Percentiles rank a stretch among this genome's conserved stretches.
Evolutionary conservation across 306 rosid species (phyloP).

Genomic region (Prunus mume): DNA sequence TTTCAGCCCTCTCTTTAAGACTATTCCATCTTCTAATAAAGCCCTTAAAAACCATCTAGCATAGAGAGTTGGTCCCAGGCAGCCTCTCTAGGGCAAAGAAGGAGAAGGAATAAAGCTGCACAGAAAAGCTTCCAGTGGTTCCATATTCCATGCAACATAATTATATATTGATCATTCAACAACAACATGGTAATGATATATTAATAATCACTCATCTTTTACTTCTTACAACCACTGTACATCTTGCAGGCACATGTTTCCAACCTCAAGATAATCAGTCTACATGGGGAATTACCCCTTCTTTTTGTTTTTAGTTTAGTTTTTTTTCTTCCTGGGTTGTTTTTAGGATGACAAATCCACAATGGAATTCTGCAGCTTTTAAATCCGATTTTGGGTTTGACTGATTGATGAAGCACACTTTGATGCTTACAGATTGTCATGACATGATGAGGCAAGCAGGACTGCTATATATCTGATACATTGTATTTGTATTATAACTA

Average conservation of each 20-base stretch:
- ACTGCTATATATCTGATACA: constrained; percentile 11
- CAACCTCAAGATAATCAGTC: constrained; percentile 32
- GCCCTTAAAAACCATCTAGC: constrained; percentile 27
- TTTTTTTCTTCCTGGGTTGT: neutral
- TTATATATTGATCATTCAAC: constrained; percentile 61
- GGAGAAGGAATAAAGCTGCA: constrained; percentile 71
- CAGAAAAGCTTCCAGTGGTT: constrained; percentile 61
- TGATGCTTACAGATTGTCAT: constrained; percentile 35
- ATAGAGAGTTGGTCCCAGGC: constrained; percentile 56
- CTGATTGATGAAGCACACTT: constrained; percentile 27
- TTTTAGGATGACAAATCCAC: neutral
- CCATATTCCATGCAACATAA: constrained; percentile 57
- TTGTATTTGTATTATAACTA: constrained; percentile 13
- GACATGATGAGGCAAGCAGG: constrained; percentile 15
- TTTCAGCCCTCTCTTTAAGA: constrained; percentile 73
- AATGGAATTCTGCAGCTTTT: neutral
- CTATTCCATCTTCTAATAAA: constrained; percentile 58
- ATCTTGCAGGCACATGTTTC: constrained; percentile 56
- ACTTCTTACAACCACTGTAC: constrained; percentile 48
- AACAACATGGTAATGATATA: constrained; percentile 61
- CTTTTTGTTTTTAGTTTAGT: neutral
- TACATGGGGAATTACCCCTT: neutral
- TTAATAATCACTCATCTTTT: constrained; percentile 81
- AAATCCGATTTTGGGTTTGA: neutral
- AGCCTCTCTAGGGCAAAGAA: constrained; percentile 50